These are phyloP conservation scores for Fusarium sp. DNA, from an alignment of 2,329 filamentous ascomycete species.

Conservation along the genomic window DNA sequence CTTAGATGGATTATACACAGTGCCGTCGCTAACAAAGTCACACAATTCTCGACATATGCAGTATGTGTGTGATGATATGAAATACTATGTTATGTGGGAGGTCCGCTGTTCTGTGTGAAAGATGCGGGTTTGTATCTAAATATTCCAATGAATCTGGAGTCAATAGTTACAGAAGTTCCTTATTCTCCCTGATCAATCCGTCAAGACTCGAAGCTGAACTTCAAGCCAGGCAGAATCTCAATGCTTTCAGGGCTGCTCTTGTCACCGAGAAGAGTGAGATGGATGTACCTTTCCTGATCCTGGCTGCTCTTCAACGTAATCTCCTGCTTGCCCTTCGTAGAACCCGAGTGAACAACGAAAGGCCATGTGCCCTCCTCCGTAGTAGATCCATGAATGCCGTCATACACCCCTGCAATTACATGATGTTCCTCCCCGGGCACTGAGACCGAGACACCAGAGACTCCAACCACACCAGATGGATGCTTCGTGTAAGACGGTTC, in stretches of 20 bases:
- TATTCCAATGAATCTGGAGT: rapidly evolving
- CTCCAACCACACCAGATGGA: background rate
- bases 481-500: constrained; percentile 6
- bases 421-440: background rate
- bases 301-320: background rate
- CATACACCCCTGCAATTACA: background rate
- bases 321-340: background rate
- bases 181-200: rapidly evolving
- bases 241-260: background rate
- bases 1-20: rapidly evolving
- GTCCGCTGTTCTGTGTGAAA: rapidly evolving
- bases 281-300: background rate
- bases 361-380: background rate
- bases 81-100: background rate
- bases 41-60: too few relatives aligned
- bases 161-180: rapidly evolving
- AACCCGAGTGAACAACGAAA: constrained; percentile 23
- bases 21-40: background rate
- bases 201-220: background rate
- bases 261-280: background rate
- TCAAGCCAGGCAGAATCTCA: constrained; percentile 15
- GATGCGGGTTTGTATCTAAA: rapidly evolving
- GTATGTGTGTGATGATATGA: background rate
- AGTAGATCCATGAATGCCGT: constrained; percentile 9
- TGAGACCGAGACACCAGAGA: constrained; percentile 1